Percentiles rank a stretch among this genome's conserved stretches.
Conservation (phyloP, 2,329 filamentous ascomycete species). For the Aspergillus aculeatinus region DNA sequence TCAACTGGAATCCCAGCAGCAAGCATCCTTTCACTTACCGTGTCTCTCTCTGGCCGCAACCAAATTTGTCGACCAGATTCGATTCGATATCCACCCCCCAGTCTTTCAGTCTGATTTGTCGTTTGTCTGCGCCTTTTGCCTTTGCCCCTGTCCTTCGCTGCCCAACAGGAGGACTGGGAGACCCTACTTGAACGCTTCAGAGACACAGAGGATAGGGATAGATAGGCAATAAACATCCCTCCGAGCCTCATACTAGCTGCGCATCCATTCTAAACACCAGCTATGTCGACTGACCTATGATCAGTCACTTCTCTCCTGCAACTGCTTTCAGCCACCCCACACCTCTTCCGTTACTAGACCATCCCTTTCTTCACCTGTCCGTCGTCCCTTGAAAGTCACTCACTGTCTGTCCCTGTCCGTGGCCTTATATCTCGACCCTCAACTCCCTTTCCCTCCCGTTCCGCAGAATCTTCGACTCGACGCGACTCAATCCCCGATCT, state of each 20-base stretch:
- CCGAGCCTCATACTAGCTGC: slow-evolving; percentile 9
- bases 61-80: not conserved
- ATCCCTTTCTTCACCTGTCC: slow-evolving; percentile 18
- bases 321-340: slow-evolving; percentile 14
- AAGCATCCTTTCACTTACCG: too few relatives aligned
- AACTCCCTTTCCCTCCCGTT: slow-evolving; percentile 6
- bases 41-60: not conserved
- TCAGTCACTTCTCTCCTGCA: slow-evolving; percentile 11
- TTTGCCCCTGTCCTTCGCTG: slow-evolving; percentile 1
- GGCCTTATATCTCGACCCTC: slow-evolving; percentile 11
- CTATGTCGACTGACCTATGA: slow-evolving; percentile 20
- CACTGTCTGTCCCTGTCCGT: slow-evolving; percentile 14
- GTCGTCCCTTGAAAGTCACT: slow-evolving; percentile 17
- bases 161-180: not conserved
- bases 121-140: not conserved
- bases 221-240: slow-evolving; percentile 1
- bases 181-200: not conserved
- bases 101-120: not conserved
- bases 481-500: not conserved
- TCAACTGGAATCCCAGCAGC: too few relatives aligned
- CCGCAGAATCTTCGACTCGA: not conserved
- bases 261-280: slow-evolving; percentile 3
- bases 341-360: slow-evolving; percentile 4
- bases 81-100: not conserved
- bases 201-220: not conserved